Evolutionary conservation across 2,329 filamentous ascomycete species (phyloP).

Genomic region (Calonectria hongkongensis): DNA sequence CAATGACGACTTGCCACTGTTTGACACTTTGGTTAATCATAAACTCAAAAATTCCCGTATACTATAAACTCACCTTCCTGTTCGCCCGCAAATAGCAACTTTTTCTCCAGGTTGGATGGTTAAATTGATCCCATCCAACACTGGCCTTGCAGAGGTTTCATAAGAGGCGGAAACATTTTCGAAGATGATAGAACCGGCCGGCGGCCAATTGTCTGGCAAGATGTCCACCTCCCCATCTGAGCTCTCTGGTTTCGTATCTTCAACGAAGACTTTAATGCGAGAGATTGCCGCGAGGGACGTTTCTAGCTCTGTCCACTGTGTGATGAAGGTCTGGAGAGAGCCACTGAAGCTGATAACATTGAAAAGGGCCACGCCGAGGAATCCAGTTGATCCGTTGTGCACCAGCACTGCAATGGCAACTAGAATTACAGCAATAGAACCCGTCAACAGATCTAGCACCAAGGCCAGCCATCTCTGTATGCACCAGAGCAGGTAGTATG

Average conservation of each 20-base stretch:
- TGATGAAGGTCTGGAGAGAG: background rate
- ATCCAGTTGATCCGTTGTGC: background rate
- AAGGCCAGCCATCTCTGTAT: constrained; percentile 2
- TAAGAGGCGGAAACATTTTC: constrained; percentile 14
- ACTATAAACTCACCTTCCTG: background rate
- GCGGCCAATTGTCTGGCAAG: background rate
- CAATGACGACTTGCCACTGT: background rate
- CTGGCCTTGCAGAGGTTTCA: background rate
- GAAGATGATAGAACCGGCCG: background rate
- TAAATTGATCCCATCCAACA: background rate
- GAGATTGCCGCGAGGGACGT: background rate
- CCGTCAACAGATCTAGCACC: background rate
- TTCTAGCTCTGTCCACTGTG: constrained; percentile 8
- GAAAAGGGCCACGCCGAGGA: constrained; percentile 15
- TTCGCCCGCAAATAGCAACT: constrained; percentile 16
- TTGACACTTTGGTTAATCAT: background rate
- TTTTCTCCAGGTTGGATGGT: constrained; percentile 1
- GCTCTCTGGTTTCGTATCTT: background rate
- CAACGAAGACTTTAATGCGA: background rate
- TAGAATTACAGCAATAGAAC: background rate
- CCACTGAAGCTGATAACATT: constrained; percentile 21
- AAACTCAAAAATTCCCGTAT: background rate
- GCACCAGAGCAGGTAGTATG: constrained; percentile 2
- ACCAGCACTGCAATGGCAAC: background rate
- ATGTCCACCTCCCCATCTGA: background rate